Percentiles rank a stretch among this genome's conserved stretches.
These are phyloP conservation scores for Fibroporia radiculosa DNA, from an alignment of 768 basidiomycete species.

Conservation along the genomic window DNA sequence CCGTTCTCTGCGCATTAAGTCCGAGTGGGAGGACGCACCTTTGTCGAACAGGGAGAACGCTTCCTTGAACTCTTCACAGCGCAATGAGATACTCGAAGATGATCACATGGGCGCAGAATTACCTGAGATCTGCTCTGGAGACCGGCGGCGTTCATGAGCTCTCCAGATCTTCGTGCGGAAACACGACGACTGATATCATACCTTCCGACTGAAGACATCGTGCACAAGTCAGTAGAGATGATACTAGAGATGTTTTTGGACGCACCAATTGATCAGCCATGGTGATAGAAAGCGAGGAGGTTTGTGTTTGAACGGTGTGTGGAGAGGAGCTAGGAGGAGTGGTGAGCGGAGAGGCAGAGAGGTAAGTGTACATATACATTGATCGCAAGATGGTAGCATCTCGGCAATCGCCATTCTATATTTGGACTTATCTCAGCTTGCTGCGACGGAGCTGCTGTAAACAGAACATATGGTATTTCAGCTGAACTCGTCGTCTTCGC, in stretches of 20 bases:
- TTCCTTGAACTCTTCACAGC: slow-evolving; percentile 87
- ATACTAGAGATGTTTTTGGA: slow-evolving; percentile 5
- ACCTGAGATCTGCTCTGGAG: slow-evolving; percentile 87
- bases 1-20: not conserved
- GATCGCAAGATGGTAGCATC: not conserved
- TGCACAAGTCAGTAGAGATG: not conserved
- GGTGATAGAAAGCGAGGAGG: slow-evolving; percentile 2
- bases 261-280: slow-evolving; percentile 54
- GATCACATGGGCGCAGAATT: slow-evolving; percentile 19
- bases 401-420: slow-evolving; percentile 7
- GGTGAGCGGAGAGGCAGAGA: not conserved
- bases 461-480: too few relatives aligned
- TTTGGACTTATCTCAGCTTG: too few relatives aligned
- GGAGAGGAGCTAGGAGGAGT: not conserved
- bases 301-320: not conserved
- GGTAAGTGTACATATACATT: not conserved
- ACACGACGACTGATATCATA: slow-evolving; percentile 24
- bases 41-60: slow-evolving; percentile 98
- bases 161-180: slow-evolving; percentile 5
- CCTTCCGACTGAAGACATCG: slow-evolving; percentile 45
- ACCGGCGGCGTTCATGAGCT: slow-evolving; percentile 6
- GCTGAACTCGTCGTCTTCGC: too few relatives aligned
- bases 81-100: slow-evolving; percentile 3
- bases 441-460: too few relatives aligned
- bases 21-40: slow-evolving; percentile 39